phyloP scores from a whole-genome alignment of 2,329 filamentous ascomycete species.

The Pyrenophora teres region DNA sequence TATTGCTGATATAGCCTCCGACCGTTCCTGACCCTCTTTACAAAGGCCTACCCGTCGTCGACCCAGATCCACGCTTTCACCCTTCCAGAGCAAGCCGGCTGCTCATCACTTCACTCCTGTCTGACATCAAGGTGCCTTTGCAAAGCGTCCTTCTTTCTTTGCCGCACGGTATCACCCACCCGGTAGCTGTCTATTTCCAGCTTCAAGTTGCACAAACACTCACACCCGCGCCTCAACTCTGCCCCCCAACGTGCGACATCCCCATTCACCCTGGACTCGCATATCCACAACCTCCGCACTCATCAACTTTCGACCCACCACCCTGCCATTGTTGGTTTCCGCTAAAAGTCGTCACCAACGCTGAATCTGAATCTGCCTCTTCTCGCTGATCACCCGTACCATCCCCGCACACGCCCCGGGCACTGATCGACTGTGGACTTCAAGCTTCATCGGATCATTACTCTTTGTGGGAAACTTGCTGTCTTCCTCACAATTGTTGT shows the following conservation, averaged over 20 bases:
- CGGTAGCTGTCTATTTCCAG: constrained; percentile 43
- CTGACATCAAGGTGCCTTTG: constrained; percentile 22
- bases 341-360: constrained; percentile 30
- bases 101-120: constrained; percentile 29
- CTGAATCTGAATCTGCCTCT: constrained; percentile 20
- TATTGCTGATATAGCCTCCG: constrained; percentile 47
- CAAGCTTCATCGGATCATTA: constrained; percentile 34
- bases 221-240: constrained; percentile 37
- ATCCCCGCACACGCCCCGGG: constrained; percentile 40
- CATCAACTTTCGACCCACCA: constrained; percentile 27
- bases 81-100: constrained; percentile 37
- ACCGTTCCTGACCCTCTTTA: constrained; percentile 42
- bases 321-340: constrained; percentile 29
- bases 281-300: constrained; percentile 37
- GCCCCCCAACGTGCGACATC: constrained; percentile 37
- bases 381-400: constrained; percentile 39
- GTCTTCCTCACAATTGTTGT: background rate
- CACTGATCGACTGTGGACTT: constrained; percentile 32
- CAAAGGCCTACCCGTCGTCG: constrained; percentile 40
- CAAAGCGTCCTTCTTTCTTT: constrained; percentile 39
- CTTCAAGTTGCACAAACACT: constrained; percentile 39
- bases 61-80: constrained; percentile 32
- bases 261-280: constrained; percentile 43
- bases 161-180: constrained; percentile 33
- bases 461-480: constrained; percentile 13